Base-by-base conservation (phyloP, 169 alveolate species). In the Eimeria mitis region DNA sequence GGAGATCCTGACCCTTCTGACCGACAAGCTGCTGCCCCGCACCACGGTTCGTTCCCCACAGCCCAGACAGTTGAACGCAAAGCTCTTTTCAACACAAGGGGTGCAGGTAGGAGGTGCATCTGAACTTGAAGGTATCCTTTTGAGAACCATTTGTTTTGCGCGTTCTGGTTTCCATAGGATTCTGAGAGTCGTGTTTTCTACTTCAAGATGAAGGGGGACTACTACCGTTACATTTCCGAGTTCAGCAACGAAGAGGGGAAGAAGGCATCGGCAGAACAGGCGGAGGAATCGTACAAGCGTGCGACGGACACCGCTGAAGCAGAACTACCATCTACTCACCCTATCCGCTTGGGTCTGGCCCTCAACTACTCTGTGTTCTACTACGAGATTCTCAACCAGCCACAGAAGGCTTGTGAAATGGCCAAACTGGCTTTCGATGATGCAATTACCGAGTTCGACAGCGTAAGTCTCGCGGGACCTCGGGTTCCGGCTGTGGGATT, bases 181-280 rank as follows among this genome's bases (percentile, higher is more conserved):
- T 61, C 94, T 49, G 99, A 99, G 97, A 98, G 99, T 91, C 97
- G 98, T 96, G 99, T 99, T 75, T 99, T 99, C 98, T 99, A 99
- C 98, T 98, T 98, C 95, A 99, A 99, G 98, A 99, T 99, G 99
- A 99, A 99, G 98, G 99, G 99, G n/a, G 99, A 99, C 97, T 99
- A 99, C 97, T 99, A 99, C 98, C 99, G 99, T 90, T 98, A 98
- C 96, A 96, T 97, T 89, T 98, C 99, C 61, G 99, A 99, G 97
- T 99, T 98, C 98, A 98, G 99, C 31, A 97, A 98, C 70, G 99
- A 99, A 75, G 99, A 99, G 61, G 97, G 97, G 78, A 99, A 99
- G 96, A 98, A 97, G 95, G 98, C 97, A 83, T 99, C 99, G 31
- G 99, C 99, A n/a, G 99, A 98, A 94, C 98, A 97, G 95, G 99